phyloP scores from a whole-genome alignment of 2,329 filamentous ascomycete genomes.

The Nemania sp. region DNA sequence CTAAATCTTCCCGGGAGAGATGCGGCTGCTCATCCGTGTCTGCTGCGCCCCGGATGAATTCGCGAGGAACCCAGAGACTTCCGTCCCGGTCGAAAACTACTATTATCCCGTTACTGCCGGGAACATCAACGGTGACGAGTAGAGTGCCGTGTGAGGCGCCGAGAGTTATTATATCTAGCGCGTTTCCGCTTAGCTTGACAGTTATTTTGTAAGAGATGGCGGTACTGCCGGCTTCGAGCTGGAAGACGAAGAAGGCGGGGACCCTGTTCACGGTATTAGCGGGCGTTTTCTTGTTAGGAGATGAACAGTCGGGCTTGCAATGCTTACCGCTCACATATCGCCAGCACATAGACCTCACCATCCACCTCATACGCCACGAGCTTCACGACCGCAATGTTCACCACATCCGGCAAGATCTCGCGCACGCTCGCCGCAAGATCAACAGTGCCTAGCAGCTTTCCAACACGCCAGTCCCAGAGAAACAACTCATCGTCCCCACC shows the following conservation, averaged over 20 bases:
- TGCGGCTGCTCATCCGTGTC: conserved; percentile 15
- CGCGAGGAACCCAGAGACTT: conserved; percentile 18
- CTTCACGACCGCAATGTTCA: conserved; percentile 53
- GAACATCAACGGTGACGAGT: conserved; percentile 47
- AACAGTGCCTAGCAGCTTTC: conserved; percentile 56
- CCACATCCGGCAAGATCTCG: conserved; percentile 39
- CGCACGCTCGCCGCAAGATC: conserved; percentile 53
- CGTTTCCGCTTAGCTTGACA: conserved; percentile 65
- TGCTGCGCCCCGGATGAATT: conserved; percentile 7
- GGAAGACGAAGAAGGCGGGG: conserved; percentile 68
- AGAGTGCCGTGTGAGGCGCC: conserved; percentile 20
- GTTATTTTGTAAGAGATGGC: conserved; percentile 53
- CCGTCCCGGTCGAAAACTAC: conserved; percentile 30
- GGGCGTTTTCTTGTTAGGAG: conserved; percentile 18
- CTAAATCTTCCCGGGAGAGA: conserved; percentile 34
- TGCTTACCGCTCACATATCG: conserved; percentile 51
- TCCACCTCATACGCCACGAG: conserved; percentile 41
- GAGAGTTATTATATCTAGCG: conserved; percentile 56
- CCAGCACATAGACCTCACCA: conserved; percentile 41
- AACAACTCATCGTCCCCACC: conserved; percentile 81
- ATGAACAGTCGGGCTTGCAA: background rate
- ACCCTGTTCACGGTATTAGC: conserved; percentile 42
- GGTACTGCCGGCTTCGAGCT: conserved; percentile 52
- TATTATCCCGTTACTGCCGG: conserved; percentile 27
- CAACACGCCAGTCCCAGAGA: conserved; percentile 78